Base-by-base conservation (phyloP, 352 stramenopile genomes). In the Globisporangium radiosum region DNA sequence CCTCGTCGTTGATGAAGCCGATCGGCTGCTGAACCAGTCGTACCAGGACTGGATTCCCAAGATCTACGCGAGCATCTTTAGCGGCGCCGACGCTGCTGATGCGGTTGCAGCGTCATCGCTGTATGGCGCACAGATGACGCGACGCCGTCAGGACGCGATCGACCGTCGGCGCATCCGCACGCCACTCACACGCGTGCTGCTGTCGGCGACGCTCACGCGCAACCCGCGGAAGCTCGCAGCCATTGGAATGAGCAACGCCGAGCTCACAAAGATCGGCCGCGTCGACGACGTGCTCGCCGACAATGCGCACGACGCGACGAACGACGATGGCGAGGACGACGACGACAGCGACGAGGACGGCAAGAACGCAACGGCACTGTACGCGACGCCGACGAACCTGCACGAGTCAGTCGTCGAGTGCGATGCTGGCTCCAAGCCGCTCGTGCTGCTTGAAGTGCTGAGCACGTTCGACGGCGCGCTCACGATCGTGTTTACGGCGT, bases 11-110 rank as follows among this genome's bases (percentile, higher is more conserved):
- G 97, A 99, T 62, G 97, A 99, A 76, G 96, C 95, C 0, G 97
- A 99, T 72, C 78, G 96, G 17, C 76, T 99, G 53, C 66, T 99
- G 55, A 98, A 95, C 65, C 94, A 99, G 76, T 92, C 85, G 54
- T 99, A 99, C 73, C 94, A 99, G 66, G 94, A 98, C 75, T 99
- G 95, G 95, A 96, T 99, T 51, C 66, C 78, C 11, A 93, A 96
- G 68, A 87, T 99, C 25, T 92, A 94, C 56, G 76, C 76, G 25
- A 92, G 81, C 67, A 81, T 92, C 50, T 94, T 90, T 59, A 78
- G 80, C 51, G 76, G 75, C 13, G 76, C 87, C 38, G 76, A 87
- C 7, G 69, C 79, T 17, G 33, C 44, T 11, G 4, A 13, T 4
- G 66, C 79, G 42, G 69, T 78, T 33, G 63, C 48, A 7, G 59